Conservation (phyloP, 1,284 basidiomycete genomes). For the Phellopilus nigrolimitatus region DNA sequence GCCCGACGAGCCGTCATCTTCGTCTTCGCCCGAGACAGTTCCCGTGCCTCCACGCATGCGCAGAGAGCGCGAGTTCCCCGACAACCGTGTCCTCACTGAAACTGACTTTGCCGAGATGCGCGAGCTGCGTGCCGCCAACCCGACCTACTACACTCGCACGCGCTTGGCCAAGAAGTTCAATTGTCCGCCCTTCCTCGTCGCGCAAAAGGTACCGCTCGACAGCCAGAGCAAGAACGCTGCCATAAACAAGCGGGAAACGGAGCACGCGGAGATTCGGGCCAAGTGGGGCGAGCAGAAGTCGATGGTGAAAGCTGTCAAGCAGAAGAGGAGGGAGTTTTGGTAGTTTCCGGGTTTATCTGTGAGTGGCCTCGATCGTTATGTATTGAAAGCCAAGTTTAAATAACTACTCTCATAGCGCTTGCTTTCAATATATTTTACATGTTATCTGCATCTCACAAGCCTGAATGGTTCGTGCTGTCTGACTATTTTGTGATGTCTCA, state of each 20-base stretch:
- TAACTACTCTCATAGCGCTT: too few species aligned
- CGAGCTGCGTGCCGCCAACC: slow-evolving; percentile 41
- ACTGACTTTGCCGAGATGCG: slow-evolving; percentile 53
- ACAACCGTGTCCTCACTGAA: slow-evolving; percentile 41
- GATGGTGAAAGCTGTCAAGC: slow-evolving; percentile 30
- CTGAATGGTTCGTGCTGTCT: too few species aligned
- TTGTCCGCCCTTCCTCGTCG: slow-evolving; percentile 34
- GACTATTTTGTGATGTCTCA: too few species aligned
- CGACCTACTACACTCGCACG: slow-evolving; percentile 30
- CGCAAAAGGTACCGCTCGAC: slow-evolving; percentile 31
- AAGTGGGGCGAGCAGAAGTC: slow-evolving; percentile 36
- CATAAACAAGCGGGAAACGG: slow-evolving; percentile 27
- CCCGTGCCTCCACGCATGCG: slow-evolving; percentile 39
- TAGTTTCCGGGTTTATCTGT: slow-evolving; percentile 28
- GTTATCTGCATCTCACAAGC: too few species aligned
- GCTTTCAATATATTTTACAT: too few species aligned
- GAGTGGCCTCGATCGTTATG: slow-evolving; percentile 24
- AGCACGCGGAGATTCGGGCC: slow-evolving; percentile 29
- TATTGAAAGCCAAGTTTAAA: too few species aligned
- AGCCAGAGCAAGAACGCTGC: slow-evolving; percentile 25
- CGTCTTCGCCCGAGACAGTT: slow-evolving; percentile 17
- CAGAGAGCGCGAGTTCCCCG: slow-evolving; percentile 29
- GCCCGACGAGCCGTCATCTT: slow-evolving; percentile 29
- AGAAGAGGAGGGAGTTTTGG: slow-evolving; percentile 36
- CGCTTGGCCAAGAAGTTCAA: slow-evolving; percentile 35